Evolutionary conservation across 345 rosid species (phyloP).

Genomic region (Excoecaria agallocha): DNA sequence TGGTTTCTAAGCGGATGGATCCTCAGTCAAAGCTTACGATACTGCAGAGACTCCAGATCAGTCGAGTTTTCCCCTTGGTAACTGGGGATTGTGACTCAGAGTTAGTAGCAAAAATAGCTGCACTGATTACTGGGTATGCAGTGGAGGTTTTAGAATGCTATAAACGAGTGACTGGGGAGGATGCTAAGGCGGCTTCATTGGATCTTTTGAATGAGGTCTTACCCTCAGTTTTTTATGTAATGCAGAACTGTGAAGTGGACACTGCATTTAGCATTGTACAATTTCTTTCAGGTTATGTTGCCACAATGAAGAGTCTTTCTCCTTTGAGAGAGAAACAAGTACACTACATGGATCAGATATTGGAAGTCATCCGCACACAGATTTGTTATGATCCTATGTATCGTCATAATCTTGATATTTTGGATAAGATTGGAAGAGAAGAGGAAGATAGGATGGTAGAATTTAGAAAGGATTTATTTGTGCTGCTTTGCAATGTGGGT

Average conservation of each 20-base stretch:
- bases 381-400: conserved; percentile 70
- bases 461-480: conserved; percentile 77
- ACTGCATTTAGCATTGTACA: conserved; percentile 63
- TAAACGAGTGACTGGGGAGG: conserved; percentile 61
- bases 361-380: conserved; percentile 76
- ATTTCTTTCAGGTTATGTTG: conserved; percentile 74
- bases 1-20: conserved; percentile 90
- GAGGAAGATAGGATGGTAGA: conserved; percentile 90
- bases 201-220: conserved; percentile 83
- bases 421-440: conserved; percentile 85
- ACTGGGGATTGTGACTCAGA: conserved; percentile 63
- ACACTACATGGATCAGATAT: conserved; percentile 61
- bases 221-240: conserved; percentile 71
- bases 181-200: conserved; percentile 47
- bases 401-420: conserved; percentile 59
- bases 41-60: conserved; percentile 63
- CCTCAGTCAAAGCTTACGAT: conserved; percentile 63
- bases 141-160: conserved; percentile 80
- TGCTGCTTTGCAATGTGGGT: conserved; percentile 71
- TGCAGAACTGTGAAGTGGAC: conserved; percentile 73
- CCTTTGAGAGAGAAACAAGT: conserved; percentile 70
- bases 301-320: conserved; percentile 69
- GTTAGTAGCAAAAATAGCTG: conserved; percentile 55
- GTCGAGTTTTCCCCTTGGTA: conserved; percentile 61
- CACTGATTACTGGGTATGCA: conserved; percentile 78